Percentiles rank a stretch among this genome's conserved stretches.
Evolutionary conservation across 352 stramenopile species (phyloP).

Genomic region (Phytophthora megakarya): DNA sequence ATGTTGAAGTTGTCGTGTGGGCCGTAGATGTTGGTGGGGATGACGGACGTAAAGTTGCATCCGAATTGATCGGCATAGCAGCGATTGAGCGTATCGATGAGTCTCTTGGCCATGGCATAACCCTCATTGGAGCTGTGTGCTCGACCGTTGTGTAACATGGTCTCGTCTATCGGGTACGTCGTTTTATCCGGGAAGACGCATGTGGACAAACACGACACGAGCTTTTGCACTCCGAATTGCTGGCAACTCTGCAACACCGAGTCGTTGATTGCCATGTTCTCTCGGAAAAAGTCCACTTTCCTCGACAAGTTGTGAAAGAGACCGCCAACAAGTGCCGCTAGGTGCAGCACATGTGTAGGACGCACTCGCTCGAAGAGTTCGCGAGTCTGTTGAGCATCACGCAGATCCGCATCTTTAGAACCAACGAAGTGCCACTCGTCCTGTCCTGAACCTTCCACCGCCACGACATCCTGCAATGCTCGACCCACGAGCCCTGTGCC

Average conservation of each 20-base stretch:
- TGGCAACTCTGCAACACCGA: constrained; percentile 97
- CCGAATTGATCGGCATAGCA: constrained; percentile 97
- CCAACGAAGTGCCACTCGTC: constrained; percentile 95
- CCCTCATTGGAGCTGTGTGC: constrained; percentile 88
- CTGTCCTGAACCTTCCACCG: constrained; percentile 19
- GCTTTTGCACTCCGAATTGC: constrained; percentile 87
- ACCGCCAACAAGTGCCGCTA: constrained; percentile 95
- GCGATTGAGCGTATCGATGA: constrained; percentile 98
- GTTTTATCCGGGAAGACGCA: constrained; percentile 99
- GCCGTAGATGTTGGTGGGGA: constrained; percentile 99
- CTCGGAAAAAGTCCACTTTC: constrained; percentile 98
- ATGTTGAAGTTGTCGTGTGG: constrained; percentile 99
- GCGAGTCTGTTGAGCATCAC: constrained; percentile 73
- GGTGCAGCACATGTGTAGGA: constrained; percentile 97
- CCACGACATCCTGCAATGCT: constrained; percentile 72
- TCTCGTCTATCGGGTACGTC: constrained; percentile 98
- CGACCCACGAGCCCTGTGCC: constrained; percentile 94
- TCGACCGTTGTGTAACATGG: constrained; percentile 93
- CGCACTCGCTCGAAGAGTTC: constrained; percentile 93
- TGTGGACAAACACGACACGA: constrained; percentile 98
- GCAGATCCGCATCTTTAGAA: constrained; percentile 95
- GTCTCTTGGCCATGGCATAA: constrained; percentile 98
- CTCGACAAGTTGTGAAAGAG: constrained; percentile 84
- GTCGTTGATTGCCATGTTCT: constrained; percentile 99
- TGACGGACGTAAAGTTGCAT: constrained; percentile 98